These are phyloP conservation scores for Deinandra increscens DNA, from an alignment of 129 eudicot species.

Conservation along the genomic window DNA sequence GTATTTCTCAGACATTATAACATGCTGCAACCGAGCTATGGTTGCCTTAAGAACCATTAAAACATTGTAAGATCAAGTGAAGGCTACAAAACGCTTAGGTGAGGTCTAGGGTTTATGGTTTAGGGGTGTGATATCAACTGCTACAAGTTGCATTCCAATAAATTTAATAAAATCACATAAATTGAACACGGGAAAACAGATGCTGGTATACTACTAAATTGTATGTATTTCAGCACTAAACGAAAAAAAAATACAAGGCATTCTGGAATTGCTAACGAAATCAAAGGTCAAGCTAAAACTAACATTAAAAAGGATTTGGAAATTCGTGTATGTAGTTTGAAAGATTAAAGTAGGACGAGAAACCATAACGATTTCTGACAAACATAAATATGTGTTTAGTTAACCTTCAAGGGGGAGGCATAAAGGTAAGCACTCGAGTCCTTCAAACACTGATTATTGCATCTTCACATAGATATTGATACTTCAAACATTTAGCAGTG, in stretches of 20 bases:
- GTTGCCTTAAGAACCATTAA: neutral
- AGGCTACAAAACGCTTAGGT: neutral
- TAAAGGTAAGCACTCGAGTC: too few relatives aligned
- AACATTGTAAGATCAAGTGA: neutral
- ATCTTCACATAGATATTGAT: neutral
- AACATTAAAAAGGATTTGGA: neutral
- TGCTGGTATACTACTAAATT: neutral
- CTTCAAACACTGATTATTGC: neutral
- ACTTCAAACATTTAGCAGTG: neutral
- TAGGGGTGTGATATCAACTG: neutral
- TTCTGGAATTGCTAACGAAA: constrained; percentile 9
- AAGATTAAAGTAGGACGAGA: neutral
- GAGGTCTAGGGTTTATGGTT: neutral
- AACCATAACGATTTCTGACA: neutral
- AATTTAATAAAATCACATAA: constrained; percentile 3
- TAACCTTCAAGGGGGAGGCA: too few relatives aligned
- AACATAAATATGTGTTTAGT: neutral
- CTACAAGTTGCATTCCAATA: neutral
- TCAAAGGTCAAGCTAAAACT: neutral
- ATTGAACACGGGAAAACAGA: neutral
- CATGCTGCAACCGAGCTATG: neutral
- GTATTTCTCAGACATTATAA: constrained; percentile 12
- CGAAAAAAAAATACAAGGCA: neutral
- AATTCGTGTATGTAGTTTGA: neutral
- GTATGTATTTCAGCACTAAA: neutral